These are phyloP conservation scores for Solanum peruvianum DNA, from an alignment of 257 asterid genomes.

Conservation along the genomic window DNA sequence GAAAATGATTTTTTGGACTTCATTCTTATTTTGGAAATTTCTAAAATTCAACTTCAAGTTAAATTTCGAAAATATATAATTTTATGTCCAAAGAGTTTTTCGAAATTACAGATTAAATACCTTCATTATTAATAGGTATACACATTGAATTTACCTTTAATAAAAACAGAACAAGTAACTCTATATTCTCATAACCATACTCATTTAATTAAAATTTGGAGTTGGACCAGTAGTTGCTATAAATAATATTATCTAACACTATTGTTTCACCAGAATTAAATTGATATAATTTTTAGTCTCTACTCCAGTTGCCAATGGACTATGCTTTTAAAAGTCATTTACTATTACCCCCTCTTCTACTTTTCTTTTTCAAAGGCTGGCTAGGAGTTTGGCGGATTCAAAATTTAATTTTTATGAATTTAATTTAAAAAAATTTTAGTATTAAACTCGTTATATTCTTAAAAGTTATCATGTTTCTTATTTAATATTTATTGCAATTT, in stretches of 20 bases:
- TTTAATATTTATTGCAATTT: background rate
- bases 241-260: background rate
- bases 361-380: background rate
- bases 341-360: background rate
- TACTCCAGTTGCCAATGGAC: background rate
- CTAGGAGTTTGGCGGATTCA: background rate
- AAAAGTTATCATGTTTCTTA: background rate
- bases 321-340: background rate
- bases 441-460: background rate
- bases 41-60: background rate
- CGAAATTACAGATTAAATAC: background rate
- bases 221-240: background rate
- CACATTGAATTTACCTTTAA: background rate
- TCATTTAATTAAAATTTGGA: background rate
- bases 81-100: background rate
- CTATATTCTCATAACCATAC: background rate
- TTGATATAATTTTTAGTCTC: background rate
- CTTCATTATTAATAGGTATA: background rate
- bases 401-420: background rate
- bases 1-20: background rate
- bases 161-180: background rate
- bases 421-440: background rate
- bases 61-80: background rate
- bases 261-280: background rate
- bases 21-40: background rate